Conservation (phyloP, 306 rosid genomes). For the Fagus sylvatica region DNA sequence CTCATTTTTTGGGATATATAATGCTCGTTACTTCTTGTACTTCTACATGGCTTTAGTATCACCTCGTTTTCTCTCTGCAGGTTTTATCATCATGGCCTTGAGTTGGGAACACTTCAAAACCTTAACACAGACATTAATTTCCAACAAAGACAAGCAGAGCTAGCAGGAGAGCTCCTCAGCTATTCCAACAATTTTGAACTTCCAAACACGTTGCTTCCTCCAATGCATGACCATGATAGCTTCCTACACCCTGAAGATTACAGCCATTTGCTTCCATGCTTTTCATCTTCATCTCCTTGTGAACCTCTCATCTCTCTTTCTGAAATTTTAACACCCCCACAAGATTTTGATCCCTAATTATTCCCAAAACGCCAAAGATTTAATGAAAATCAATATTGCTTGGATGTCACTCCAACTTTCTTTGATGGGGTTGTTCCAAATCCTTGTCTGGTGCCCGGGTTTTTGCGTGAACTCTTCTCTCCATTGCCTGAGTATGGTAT, state of each 20-base stretch:
- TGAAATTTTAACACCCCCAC: background rate
- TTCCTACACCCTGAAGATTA: slow-evolving; percentile 3
- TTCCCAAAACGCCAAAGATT: slow-evolving; percentile 38
- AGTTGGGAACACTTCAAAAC: slow-evolving; percentile 26
- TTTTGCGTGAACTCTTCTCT: background rate
- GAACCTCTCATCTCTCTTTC: slow-evolving; percentile 10
- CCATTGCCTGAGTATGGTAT: slow-evolving; percentile 8
- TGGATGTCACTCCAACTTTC: background rate
- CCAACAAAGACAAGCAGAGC: slow-evolving; percentile 12
- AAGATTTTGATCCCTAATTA: background rate
- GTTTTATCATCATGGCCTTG: slow-evolving; percentile 25
- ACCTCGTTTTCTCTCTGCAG: background rate
- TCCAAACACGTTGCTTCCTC: background rate
- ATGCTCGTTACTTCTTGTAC: background rate
- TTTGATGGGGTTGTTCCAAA: slow-evolving; percentile 19
- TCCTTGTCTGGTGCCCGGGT: background rate
- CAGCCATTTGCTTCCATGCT: slow-evolving; percentile 3
- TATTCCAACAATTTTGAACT: background rate
- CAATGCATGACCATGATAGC: background rate
- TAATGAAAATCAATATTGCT: slow-evolving; percentile 6
- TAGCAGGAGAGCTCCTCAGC: background rate
- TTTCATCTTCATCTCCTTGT: background rate
- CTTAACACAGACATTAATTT: slow-evolving; percentile 16
- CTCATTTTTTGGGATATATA: background rate
- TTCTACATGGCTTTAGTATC: background rate